These are phyloP conservation scores for Trichophyton verrucosum DNA, from an alignment of 2,329 filamentous ascomycete genomes.

Conservation along the genomic window DNA sequence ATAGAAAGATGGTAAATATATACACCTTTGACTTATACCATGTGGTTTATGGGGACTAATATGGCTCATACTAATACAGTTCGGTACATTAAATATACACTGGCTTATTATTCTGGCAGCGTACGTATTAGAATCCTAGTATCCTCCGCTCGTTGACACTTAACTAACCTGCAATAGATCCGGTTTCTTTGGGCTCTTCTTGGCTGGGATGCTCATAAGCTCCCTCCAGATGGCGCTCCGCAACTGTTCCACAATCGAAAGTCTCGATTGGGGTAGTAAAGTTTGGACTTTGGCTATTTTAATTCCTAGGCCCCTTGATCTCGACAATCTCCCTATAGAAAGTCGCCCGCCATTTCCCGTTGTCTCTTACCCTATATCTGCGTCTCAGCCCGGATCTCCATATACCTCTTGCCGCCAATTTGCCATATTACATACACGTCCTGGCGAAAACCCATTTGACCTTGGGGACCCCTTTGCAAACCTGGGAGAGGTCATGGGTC, in stretches of 20 bases:
- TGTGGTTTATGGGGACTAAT: slow-evolving; percentile 3
- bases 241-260: slow-evolving; percentile 79
- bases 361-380: slow-evolving; percentile 21
- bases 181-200: slow-evolving; percentile 68
- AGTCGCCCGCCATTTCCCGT: slow-evolving; percentile 26
- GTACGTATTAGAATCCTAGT: slow-evolving; percentile 22
- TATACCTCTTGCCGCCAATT: slow-evolving; percentile 50
- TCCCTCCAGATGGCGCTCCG: slow-evolving; percentile 56
- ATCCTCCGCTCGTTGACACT: slow-evolving; percentile 10
- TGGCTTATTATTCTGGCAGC: slow-evolving; percentile 57
- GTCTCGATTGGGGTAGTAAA: slow-evolving; percentile 48
- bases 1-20: slow-evolving; percentile 34
- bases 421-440: slow-evolving; percentile 60
- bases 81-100: slow-evolving; percentile 41
- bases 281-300: slow-evolving; percentile 64
- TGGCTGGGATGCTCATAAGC: slow-evolving; percentile 61
- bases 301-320: slow-evolving; percentile 41
- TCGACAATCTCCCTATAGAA: slow-evolving; percentile 25
- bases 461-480: slow-evolving; percentile 55
- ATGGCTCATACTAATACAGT: slow-evolving; percentile 15
- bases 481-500: slow-evolving; percentile 68
- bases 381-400: slow-evolving; percentile 9
- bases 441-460: slow-evolving; percentile 77
- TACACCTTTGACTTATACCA: neutral
- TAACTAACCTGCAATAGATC: slow-evolving; percentile 27